Base-by-base conservation (phyloP, 305 asterid species). In the Plantago lanceolata region DNA sequence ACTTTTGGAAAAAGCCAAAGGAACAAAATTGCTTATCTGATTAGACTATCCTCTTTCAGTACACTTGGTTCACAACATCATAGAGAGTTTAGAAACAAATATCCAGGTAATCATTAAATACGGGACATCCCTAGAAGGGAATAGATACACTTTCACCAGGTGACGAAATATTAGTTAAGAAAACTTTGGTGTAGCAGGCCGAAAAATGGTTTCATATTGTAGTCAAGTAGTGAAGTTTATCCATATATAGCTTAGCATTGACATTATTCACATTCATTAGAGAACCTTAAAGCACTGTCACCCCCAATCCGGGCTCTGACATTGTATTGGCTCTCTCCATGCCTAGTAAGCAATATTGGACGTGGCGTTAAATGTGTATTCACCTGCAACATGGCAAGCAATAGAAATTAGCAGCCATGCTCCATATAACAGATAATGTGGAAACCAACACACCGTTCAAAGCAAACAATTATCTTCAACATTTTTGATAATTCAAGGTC, bases 271-370 rank as follows among this genome's bases (percentile, higher is more conserved):
- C 47, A 40, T 40, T 40, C 47, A 40, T 40, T 26, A 63, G 68
- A 66, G 51, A 72, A 93, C 97, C 99, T 93, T 74, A 90, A 59
- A 63, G 78, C 93, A 64, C 96, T 87, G 80, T 93, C 99, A 70
- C 99, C 99, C 29, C 97, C 99, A 67, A 93, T 93, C 72, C 97
- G 90, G 63, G 93, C 94, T 87, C 97, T 85, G 73, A 93, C 97
- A 76, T 93, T 93, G 73, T 86, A 80, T 43, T 77, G 82, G 82
- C 99, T 93, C 84, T 93, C 99, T 70, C 99, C 99, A 69, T 93
- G 99, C 81, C 99, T 82, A 48, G 99, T 93, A 33, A 93, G 97
- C 76, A 93, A 78, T 70, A 93, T 93, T 73, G 99, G 99, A 49
- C 99, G 96, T 58, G 99, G 99, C 19, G 97, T 93, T 74, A 93